Conservation (phyloP, 2,329 filamentous ascomycete genomes). For the Pestalotiopsis sp. region DNA sequence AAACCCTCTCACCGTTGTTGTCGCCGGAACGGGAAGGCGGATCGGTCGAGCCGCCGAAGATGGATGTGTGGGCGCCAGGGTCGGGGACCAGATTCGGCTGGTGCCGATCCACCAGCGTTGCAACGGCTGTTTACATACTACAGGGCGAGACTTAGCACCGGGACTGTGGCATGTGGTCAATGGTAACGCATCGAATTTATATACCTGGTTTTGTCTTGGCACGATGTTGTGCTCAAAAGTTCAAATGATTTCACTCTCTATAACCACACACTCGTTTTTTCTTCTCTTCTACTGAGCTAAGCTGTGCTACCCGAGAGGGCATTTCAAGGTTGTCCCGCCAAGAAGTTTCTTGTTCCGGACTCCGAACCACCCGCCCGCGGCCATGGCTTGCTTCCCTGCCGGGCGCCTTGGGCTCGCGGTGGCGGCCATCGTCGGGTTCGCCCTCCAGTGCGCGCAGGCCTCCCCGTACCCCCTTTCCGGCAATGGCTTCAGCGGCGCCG, state of each 20-base stretch:
- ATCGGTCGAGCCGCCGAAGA: neutral
- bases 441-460: neutral
- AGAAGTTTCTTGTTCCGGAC: neutral
- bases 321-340: too few relatives aligned
- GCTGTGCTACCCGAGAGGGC: too few relatives aligned
- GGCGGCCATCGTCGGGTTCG: neutral
- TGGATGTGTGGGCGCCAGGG: neutral
- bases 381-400: neutral
- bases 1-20: neutral
- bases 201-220: neutral
- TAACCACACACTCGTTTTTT: neutral
- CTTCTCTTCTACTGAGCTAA: neutral
- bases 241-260: neutral
- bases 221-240: neutral
- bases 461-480: neutral
- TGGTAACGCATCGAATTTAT: neutral
- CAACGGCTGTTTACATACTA: neutral
- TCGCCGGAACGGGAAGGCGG: neutral
- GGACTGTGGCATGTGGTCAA: neutral
- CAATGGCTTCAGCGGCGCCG: neutral
- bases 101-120: neutral
- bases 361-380: neutral
- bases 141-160: neutral
- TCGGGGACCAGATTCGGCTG: neutral
- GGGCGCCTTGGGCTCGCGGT: neutral